phyloP scores from a whole-genome alignment of 1,139 yeast species.

The Candida buenavistaensis region DNA sequence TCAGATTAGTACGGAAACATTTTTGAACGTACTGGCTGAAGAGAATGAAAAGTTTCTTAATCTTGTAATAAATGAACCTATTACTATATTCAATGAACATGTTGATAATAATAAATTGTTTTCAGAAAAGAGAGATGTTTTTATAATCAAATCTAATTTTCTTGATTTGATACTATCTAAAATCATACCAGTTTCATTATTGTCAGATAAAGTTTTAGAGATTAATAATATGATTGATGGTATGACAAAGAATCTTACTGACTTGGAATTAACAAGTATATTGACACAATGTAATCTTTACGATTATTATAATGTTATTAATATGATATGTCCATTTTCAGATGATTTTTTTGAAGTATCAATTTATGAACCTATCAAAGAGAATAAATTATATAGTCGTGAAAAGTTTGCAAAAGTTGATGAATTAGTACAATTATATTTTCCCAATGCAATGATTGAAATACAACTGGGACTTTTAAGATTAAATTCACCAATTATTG shows the following conservation, averaged over 20 bases:
- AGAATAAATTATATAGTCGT: conserved; percentile 58
- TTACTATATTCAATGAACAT: conserved; percentile 42
- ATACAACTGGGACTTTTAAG: conserved; percentile 56
- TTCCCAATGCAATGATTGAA: conserved; percentile 66
- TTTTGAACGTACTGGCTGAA: conserved; percentile 36
- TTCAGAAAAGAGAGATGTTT: conserved; percentile 28
- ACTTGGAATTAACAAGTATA: conserved; percentile 43
- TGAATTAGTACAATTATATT: conserved; percentile 43
- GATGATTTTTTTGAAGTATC: conserved; percentile 53
- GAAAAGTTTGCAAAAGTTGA: conserved; percentile 44
- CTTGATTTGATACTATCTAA: conserved; percentile 59
- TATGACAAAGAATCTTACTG: conserved; percentile 35
- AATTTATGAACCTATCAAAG: conserved; percentile 63
- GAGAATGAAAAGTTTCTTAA: conserved; percentile 33
- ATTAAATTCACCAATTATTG: conserved; percentile 62
- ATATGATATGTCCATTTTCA: conserved; percentile 65
- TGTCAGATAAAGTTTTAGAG: conserved; percentile 40
- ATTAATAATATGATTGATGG: conserved; percentile 36
- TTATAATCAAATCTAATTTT: conserved; percentile 56
- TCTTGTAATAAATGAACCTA: conserved; percentile 50
- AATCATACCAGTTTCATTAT: conserved; percentile 45
- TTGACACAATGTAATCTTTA: conserved; percentile 51
- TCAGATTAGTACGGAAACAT: conserved; percentile 34
- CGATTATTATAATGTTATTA: conserved; percentile 60
- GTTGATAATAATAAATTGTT: conserved; percentile 26